Evolutionary conservation across 2,329 filamentous ascomycete species (phyloP).

Genomic region (Eurotiales sp.): DNA sequence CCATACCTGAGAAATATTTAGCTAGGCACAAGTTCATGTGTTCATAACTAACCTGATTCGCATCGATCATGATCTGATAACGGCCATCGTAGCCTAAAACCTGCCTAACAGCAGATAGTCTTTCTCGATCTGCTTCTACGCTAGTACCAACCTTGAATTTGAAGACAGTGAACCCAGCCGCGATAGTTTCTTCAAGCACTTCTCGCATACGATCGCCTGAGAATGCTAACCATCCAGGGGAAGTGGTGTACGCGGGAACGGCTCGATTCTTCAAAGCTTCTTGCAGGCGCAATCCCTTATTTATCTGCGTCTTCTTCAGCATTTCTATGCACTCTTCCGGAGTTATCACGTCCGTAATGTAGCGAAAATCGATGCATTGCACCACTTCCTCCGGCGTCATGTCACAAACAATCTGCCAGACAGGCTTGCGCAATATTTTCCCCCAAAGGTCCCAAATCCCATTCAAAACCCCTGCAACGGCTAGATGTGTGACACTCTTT

Average conservation of each 20-base stretch:
- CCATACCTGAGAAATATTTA: constrained; percentile 58
- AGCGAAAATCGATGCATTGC: constrained; percentile 84
- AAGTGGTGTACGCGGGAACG: constrained; percentile 83
- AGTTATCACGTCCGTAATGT: constrained; percentile 89
- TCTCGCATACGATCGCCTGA: constrained; percentile 79
- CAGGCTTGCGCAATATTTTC: constrained; percentile 77
- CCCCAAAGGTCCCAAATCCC: constrained; percentile 96
- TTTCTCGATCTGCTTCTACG: constrained; percentile 65
- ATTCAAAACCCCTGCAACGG: constrained; percentile 82
- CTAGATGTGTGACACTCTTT: constrained; percentile 89
- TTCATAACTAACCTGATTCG: constrained; percentile 63
- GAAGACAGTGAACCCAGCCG: constrained; percentile 76
- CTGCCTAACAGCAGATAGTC: constrained; percentile 69
- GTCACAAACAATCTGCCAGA: constrained; percentile 84
- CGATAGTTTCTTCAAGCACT: constrained; percentile 69
- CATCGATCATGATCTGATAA: constrained; percentile 86
- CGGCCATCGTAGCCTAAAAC: constrained; percentile 78
- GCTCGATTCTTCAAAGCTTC: constrained; percentile 70
- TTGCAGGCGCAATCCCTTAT: constrained; percentile 66
- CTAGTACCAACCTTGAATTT: constrained; percentile 83
- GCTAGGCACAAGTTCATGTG: too few species aligned
- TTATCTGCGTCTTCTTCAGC: constrained; percentile 60
- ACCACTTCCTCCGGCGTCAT: constrained; percentile 88
- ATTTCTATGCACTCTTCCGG: constrained; percentile 75
- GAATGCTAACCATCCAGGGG: constrained; percentile 88